A percentile compares a stretch with the other conserved stretches of the same genome.
These are phyloP conservation scores for Claviceps paspali DNA, from an alignment of 2,329 filamentous ascomycete genomes.

Conservation along the genomic window DNA sequence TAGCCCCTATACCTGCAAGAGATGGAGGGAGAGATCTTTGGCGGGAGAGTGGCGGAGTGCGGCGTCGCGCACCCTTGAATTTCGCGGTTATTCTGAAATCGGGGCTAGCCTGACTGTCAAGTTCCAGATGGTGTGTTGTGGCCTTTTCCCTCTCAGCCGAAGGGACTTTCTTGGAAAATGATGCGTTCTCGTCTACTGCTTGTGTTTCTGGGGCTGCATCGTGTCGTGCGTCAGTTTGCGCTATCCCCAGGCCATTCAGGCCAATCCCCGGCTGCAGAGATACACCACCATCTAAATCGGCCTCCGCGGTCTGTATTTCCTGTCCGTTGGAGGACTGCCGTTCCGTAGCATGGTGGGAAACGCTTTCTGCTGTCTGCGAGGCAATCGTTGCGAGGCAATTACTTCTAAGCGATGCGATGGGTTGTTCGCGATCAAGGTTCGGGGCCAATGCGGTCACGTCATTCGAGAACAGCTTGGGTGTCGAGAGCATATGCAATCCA, in stretches of 20 bases:
- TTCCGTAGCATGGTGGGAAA: not conserved
- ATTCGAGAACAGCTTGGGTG: not conserved
- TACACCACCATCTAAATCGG: slow-evolving; percentile 4
- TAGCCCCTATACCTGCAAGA: slow-evolving; percentile 14
- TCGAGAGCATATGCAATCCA: slow-evolving; percentile 2
- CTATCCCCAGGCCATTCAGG: not conserved
- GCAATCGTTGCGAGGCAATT: not conserved
- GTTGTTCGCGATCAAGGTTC: not conserved
- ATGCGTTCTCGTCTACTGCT: not conserved
- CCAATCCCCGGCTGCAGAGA: not conserved
- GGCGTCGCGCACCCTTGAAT: not conserved
- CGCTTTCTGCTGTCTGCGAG: not conserved
- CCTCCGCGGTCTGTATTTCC: not conserved
- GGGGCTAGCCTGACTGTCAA: not conserved
- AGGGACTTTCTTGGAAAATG: not conserved
- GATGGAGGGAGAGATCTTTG: slow-evolving; percentile 7
- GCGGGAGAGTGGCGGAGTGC: not conserved
- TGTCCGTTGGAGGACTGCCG: not conserved
- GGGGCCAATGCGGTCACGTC: not conserved
- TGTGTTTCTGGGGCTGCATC: not conserved
- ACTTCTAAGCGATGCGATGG: not conserved
- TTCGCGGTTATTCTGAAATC: not conserved
- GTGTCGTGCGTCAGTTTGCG: not conserved
- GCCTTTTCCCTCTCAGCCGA: not conserved
- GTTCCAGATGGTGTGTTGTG: not conserved